Conservation (phyloP, 2,329 filamentous ascomycete species). For the Graphium sp. region DNA sequence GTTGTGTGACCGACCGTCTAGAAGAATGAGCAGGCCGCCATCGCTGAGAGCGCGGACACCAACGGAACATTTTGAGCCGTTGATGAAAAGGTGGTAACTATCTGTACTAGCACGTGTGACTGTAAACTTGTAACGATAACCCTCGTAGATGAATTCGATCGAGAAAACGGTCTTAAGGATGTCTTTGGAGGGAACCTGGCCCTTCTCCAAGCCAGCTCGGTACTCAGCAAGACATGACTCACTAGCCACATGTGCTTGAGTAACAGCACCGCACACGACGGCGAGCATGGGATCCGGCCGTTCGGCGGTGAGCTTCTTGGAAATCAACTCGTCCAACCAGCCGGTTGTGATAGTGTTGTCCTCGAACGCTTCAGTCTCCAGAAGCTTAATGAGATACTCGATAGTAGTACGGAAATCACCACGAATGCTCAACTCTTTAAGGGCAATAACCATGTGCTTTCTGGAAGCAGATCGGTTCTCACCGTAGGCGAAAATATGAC, state of each 20-base stretch:
- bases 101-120: slow-evolving; percentile 82
- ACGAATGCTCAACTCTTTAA: slow-evolving; percentile 98
- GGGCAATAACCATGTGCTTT: slow-evolving; percentile 97
- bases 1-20: slow-evolving; percentile 89
- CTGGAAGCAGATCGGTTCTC: slow-evolving; percentile 91
- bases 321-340: slow-evolving; percentile 97
- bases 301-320: slow-evolving; percentile 92
- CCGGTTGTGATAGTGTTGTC: slow-evolving; percentile 98
- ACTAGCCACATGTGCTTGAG: slow-evolving; percentile 88
- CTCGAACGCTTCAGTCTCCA: slow-evolving; percentile 96
- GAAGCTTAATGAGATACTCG: slow-evolving; percentile 95
- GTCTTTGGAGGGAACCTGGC: slow-evolving; percentile 92
- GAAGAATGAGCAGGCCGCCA: slow-evolving; percentile 78
- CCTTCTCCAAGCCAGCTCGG: slow-evolving; percentile 78
- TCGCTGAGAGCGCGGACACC: slow-evolving; percentile 87
- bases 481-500: slow-evolving; percentile 97
- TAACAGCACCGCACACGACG: slow-evolving; percentile 88
- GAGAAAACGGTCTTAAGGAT: slow-evolving; percentile 95
- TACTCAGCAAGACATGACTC: slow-evolving; percentile 81
- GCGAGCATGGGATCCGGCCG: slow-evolving; percentile 85
- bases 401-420: slow-evolving; percentile 98
- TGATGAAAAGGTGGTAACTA: slow-evolving; percentile 97
- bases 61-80: slow-evolving; percentile 89
- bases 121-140: slow-evolving; percentile 92
- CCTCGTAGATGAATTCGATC: slow-evolving; percentile 97